Conservation (phyloP, 2,329 filamentous ascomycete genomes). For the Cladorrhinum sp. region DNA sequence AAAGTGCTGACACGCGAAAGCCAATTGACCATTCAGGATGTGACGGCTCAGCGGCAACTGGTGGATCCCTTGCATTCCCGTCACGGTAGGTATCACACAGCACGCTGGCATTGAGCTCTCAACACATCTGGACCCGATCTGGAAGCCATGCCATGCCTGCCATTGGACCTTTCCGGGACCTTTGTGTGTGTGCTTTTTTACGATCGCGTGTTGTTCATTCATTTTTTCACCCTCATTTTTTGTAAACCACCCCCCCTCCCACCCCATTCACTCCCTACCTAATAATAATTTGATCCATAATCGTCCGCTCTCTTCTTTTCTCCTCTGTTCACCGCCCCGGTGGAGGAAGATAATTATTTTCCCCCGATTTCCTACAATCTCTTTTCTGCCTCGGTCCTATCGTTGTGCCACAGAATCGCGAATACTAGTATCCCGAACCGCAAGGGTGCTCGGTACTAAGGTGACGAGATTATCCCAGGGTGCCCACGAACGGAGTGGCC, state of each 20-base stretch:
- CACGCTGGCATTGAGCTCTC: no score
- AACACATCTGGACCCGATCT: neutral
- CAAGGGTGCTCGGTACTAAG: neutral
- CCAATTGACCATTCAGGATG: neutral
- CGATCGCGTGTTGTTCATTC: neutral
- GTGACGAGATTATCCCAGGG: slow-evolving; percentile 2
- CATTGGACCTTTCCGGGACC: neutral
- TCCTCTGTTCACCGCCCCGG: neutral
- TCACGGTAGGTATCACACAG: no score
- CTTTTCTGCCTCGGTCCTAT: neutral
- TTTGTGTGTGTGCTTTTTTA: neutral
- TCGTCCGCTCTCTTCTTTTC: neutral
- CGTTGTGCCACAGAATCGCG: neutral
- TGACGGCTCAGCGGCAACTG: neutral
- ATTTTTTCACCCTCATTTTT: neutral
- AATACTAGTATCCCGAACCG: slow-evolving; percentile 10
- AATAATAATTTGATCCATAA: neutral
- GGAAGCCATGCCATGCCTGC: neutral
- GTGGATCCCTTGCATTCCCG: neutral
- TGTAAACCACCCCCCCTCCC: no score
- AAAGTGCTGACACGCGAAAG: neutral
- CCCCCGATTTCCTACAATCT: neutral
- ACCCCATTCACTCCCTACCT: no score
- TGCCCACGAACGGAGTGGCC: neutral
- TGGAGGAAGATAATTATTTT: neutral